These are phyloP conservation scores for Aspergillus bertholletiae DNA, from an alignment of 495 filamentous ascomycete species.

Conservation along the genomic window DNA sequence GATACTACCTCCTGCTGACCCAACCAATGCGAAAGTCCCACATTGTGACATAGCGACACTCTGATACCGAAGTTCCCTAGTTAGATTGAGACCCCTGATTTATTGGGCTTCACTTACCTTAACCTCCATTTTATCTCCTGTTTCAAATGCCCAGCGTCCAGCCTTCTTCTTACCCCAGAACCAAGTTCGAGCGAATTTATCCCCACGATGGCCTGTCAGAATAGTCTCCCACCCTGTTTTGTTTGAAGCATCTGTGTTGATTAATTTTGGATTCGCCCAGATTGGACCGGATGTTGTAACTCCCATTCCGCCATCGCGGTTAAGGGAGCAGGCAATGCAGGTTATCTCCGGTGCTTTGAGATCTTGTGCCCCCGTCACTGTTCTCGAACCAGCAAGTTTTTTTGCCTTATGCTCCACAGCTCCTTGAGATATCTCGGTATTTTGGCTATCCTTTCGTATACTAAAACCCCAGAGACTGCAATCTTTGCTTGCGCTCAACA, in stretches of 20 bases:
- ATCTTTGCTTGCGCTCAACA: conserved; percentile 84
- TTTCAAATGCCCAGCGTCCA: conserved; percentile 89
- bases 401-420: conserved; percentile 76
- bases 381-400: conserved; percentile 50
- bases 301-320: conserved; percentile 90
- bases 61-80: conserved; percentile 21
- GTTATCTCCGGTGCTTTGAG: conserved; percentile 88
- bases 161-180: conserved; percentile 94
- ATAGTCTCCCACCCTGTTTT: conserved; percentile 95
- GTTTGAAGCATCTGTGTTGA: conserved; percentile 57
- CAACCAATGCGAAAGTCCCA: conserved; percentile 91
- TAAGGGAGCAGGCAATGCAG: conserved; percentile 83
- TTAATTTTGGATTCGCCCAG: conserved; percentile 68
- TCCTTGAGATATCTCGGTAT: conserved; percentile 88
- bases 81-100: not conserved
- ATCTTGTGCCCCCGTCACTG: conserved; percentile 48
- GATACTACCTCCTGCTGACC: conserved; percentile 75
- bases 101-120: conserved; percentile 36
- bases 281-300: conserved; percentile 64
- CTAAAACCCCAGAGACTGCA: conserved; percentile 94
- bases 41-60: conserved; percentile 85
- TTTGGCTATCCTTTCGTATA: conserved; percentile 90
- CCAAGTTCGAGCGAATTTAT: conserved; percentile 87
- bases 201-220: conserved; percentile 86
- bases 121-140: conserved; percentile 77